Base-by-base conservation (phyloP, 2,329 filamentous ascomycete species). In the Hypoxylon rubiginosum region DNA sequence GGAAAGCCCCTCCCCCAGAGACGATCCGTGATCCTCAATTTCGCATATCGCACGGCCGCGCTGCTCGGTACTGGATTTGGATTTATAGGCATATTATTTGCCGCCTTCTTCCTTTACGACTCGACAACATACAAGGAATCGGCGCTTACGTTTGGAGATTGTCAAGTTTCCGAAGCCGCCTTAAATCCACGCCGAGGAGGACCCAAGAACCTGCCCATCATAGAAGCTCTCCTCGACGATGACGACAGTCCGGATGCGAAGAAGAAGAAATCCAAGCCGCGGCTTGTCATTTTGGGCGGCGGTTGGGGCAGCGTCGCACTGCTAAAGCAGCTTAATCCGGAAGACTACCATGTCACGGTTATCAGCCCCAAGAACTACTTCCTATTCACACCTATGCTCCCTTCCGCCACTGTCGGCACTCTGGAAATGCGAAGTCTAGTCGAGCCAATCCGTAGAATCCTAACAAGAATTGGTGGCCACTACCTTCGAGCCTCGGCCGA, bases 321-420 rank as follows among this genome's bases (percentile, higher is more conserved):
- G 64, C 82, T 99, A 72, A 99, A 99, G 82, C 91, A 93, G 67
- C 81, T 99, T 68, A 92, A 95, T 67, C 91, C 94, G 0, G 93
- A 94, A 11, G 93, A 97, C 73, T 99, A 97, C 77, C 94, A 99
- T 79, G 91, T 99, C 71, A 98, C 95, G 4, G 91, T 99, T 41
- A 91, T 99, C 46, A 97, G 94, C 11, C 95, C 96, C 0, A 92
- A 92, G 36, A 98, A 98, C 75, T 97, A 98, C 82, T 99, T 99
- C 81, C 82, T 99, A 32, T 99, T 99, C 79, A 99, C 96, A 1
- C 96, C 96, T 0, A 98, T 99, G 94, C 85, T 99, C 46, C 96
- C 96, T 1, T 97, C 94, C 34, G 97, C 96, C 7, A 99, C 97
- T 0, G 96, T 99, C 5, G 97, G 97, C 11, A 99, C 96, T 0